These are phyloP conservation scores for Meyerozyma elateridarum DNA, from an alignment of 1,139 yeast genomes.

Conservation along the genomic window DNA sequence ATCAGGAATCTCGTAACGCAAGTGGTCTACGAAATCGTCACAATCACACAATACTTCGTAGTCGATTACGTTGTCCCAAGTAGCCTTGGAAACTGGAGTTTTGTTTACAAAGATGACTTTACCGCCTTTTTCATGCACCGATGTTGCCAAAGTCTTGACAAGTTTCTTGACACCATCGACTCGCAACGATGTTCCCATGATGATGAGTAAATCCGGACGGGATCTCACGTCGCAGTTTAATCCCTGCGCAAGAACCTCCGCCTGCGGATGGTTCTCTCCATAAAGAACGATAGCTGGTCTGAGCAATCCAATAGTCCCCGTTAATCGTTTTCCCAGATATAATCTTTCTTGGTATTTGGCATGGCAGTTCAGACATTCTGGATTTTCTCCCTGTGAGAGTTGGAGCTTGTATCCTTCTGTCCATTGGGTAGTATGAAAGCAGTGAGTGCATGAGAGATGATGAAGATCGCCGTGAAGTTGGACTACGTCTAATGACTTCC, in stretches of 20 bases:
- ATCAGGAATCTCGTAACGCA: constrained; percentile 51
- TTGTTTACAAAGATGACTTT: constrained; percentile 61
- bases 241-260: constrained; percentile 60
- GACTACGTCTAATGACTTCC: constrained; percentile 71
- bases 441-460: constrained; percentile 65
- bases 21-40: constrained; percentile 65
- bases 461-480: constrained; percentile 91
- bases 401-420: constrained; percentile 39
- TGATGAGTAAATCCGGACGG: constrained; percentile 60
- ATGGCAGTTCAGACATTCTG: constrained; percentile 60
- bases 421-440: constrained; percentile 63
- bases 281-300: constrained; percentile 74
- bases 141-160: constrained; percentile 54
- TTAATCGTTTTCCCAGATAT: constrained; percentile 55
- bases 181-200: constrained; percentile 73
- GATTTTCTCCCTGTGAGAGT: constrained; percentile 51
- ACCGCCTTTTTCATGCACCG: constrained; percentile 58
- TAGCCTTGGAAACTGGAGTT: constrained; percentile 38
- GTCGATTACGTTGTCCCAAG: constrained; percentile 59
- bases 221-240: constrained; percentile 50
- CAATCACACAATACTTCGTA: constrained; percentile 77
- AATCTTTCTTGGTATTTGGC: constrained; percentile 49
- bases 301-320: constrained; percentile 57
- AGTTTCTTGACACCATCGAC: constrained; percentile 69
- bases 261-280: constrained; percentile 76